Conservation (phyloP, 1,139 yeast species). For the Saccharomyces hybrid region DNA sequence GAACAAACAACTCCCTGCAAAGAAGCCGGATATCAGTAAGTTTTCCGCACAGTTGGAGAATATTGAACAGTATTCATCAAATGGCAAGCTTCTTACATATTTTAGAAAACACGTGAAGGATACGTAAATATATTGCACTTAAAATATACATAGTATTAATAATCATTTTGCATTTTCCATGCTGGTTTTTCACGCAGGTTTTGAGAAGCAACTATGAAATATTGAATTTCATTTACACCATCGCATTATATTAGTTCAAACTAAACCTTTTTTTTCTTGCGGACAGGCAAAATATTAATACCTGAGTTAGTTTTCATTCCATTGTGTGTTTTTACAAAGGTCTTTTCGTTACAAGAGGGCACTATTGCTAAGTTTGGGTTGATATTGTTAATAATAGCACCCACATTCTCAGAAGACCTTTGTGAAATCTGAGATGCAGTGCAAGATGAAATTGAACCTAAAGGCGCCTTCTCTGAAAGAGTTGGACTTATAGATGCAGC, state of each 20-base stretch:
- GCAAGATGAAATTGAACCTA: neutral
- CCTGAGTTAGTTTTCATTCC: neutral
- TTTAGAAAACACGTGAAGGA: neutral
- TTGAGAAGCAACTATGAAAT: neutral
- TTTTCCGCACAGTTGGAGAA: neutral
- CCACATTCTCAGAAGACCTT: neutral
- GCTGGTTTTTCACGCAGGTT: neutral
- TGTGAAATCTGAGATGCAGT: neutral
- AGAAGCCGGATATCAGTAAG: neutral
- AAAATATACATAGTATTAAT: neutral
- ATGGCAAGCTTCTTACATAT: neutral
- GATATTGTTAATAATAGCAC: neutral
- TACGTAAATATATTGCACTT: neutral
- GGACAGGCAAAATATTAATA: neutral
- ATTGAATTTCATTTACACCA: neutral
- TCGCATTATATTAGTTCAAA: neutral
- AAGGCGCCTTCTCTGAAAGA: neutral
- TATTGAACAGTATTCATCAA: neutral
- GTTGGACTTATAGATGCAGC: neutral
- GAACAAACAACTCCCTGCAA: conserved; percentile 5
- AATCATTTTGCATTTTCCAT: neutral
- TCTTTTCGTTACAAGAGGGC: neutral
- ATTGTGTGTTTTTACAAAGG: neutral
- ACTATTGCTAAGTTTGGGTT: neutral
- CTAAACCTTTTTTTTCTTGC: neutral